Base-by-base conservation (phyloP, 2,329 filamentous ascomycete genomes). In the Chrysosporium keratinophilum region DNA sequence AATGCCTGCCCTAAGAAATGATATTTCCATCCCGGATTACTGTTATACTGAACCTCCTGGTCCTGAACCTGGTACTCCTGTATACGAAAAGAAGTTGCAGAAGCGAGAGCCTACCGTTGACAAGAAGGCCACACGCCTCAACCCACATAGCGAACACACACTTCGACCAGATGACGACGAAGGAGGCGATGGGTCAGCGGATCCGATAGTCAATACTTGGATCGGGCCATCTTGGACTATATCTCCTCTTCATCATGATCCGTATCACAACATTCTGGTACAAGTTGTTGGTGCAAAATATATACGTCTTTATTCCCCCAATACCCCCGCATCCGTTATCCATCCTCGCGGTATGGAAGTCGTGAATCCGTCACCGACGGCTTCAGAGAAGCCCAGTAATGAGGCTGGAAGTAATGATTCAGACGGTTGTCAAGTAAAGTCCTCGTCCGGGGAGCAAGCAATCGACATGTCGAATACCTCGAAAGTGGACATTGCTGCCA, bases 381-480 rank as follows among this genome's bases (percentile, higher is more conserved):
- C 20, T 6, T 11, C 50, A 11, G 31, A 17, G 31, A 12, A 19
- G 15, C 3, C 23, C 9, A n/a, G 51, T 17, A 34, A 41, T 14
- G 50, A 56, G 14, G 33, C 54, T 19, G 43, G 37, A 19, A 40
- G 55, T 54, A 14, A 49, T 40, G 17, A 45, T 33, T 14, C 34
- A 48, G 12, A 47, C 57, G 15, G 42, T 56, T 33, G 49, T 33
- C 17, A 47, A 1, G 10, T 17, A 19, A 28, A 42, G 23, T 31
- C 35, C n/a, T 39, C 20, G 20, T 33, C 44, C 11, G 84, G 87
- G 58, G 77, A 78, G 23, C 71, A 70, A 10, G 86, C 86, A 0
- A 82, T 97, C 19, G 84, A 94, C 67, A 96, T 97, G 90, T 83
- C 81, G 17, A 98, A 98, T 65, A 97, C 91, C 1, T 94, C 88